Conservation (phyloP, 305 asterid genomes). For the Rubia tinctorum region DNA sequence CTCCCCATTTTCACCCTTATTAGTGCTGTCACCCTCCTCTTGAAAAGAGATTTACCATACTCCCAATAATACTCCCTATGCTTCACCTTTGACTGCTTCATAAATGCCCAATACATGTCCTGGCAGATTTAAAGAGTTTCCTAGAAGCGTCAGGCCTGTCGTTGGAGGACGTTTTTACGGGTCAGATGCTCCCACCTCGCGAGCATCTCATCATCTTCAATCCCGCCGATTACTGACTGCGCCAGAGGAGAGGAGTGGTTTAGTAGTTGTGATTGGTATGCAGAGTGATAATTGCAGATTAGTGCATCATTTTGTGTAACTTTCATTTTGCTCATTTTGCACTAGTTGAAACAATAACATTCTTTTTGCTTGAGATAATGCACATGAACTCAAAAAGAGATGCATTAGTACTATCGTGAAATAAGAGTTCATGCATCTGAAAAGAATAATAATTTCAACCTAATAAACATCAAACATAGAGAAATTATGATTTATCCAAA, state of each 20-base stretch:
- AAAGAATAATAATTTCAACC: no score
- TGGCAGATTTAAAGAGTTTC: conserved; percentile 58
- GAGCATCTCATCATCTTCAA: conserved; percentile 42
- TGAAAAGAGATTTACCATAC: conserved; percentile 57
- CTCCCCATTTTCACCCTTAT: conserved; percentile 18
- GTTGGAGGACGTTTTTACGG: conserved; percentile 53
- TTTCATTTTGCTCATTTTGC: no score
- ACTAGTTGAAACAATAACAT: no score
- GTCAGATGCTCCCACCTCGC: conserved; percentile 51
- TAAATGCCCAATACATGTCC: conserved; percentile 71
- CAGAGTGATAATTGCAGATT: no score
- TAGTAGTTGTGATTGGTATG: no score
- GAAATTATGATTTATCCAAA: no score
- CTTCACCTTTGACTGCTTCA: conserved; percentile 71
- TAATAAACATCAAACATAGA: no score
- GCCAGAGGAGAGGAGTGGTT: conserved; percentile 25
- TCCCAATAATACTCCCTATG: conserved; percentile 68
- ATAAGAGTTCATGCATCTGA: no score
- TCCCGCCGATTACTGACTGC: conserved; percentile 48
- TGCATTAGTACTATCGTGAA: no score
- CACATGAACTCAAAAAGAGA: no score
- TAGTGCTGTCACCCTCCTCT: conserved; percentile 46
- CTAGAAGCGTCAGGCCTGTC: conserved; percentile 51
- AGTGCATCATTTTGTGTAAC: no score
- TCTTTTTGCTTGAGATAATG: no score